Percentiles rank a stretch among this genome's conserved stretches.
Conservation (phyloP, 169 alveolate species). For the Neospora caninum region DNA sequence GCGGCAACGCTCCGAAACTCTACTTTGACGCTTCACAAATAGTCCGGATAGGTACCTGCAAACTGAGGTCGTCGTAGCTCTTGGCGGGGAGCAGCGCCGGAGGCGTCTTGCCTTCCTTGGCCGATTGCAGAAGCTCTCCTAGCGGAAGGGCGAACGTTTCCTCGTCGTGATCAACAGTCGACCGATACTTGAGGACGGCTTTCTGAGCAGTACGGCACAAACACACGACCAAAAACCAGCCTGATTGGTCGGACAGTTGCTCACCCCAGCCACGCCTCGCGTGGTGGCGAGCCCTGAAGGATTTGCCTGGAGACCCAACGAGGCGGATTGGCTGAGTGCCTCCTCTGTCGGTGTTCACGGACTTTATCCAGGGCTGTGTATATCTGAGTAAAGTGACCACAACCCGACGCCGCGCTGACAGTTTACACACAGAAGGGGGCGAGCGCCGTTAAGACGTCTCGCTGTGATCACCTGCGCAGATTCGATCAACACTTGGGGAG, state of each 20-base stretch:
- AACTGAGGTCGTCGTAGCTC: background rate
- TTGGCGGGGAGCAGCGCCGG: background rate
- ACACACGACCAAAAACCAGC: background rate
- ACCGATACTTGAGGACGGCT: background rate
- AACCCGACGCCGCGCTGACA: too few species aligned
- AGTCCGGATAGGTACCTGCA: background rate
- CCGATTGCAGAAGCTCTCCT: background rate
- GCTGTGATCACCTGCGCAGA: slow-evolving; percentile 52
- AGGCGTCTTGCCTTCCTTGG: background rate
- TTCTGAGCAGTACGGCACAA: background rate
- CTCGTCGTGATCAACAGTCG: background rate
- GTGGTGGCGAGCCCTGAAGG: too few species aligned
- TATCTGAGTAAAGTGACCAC: too few species aligned
- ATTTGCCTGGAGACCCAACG: too few species aligned
- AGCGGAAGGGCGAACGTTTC: background rate
- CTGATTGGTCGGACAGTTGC: too few species aligned
- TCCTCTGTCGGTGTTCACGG: too few species aligned
- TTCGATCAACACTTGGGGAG: slow-evolving; percentile 62
- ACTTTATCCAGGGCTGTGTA: too few species aligned
- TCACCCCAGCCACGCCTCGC: too few species aligned
- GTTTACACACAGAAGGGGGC: too few species aligned
- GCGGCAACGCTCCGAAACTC: too few species aligned
- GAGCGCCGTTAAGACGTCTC: too few species aligned
- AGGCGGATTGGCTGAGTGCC: too few species aligned
- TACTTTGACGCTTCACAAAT: background rate